These are phyloP conservation scores for Physaria fendleri DNA, from an alignment of 345 rosid species.

Conservation along the genomic window DNA sequence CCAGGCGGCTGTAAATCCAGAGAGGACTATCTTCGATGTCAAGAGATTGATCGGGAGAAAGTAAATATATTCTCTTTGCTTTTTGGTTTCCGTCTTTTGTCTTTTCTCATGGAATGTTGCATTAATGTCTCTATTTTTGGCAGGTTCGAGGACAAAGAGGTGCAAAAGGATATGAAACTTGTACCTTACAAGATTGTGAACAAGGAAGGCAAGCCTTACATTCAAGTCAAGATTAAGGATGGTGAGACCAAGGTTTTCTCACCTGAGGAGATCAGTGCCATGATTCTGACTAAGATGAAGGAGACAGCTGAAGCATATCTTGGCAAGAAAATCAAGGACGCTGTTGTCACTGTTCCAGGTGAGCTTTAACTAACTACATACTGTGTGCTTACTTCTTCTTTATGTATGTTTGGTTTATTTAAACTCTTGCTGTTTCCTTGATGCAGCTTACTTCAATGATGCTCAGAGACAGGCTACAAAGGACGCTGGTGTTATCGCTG, in stretches of 20 bases:
- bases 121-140: not conserved
- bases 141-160: constrained; percentile 92
- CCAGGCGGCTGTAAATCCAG: constrained; percentile 82
- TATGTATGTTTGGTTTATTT: not conserved
- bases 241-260: constrained; percentile 95
- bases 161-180: constrained; percentile 88
- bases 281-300: constrained; percentile 89
- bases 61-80: constrained; percentile 29
- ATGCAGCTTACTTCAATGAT: constrained; percentile 93
- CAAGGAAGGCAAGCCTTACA: constrained; percentile 92
- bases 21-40: constrained; percentile 87
- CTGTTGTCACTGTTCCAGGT: constrained; percentile 99
- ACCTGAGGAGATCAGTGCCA: constrained; percentile 96
- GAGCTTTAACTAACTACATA: constrained; percentile 6
- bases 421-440: not conserved
- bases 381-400: not conserved
- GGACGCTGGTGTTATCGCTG: constrained; percentile 95
- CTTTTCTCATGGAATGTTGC: not conserved
- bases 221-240: constrained; percentile 80
- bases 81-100: not conserved
- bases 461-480: constrained; percentile 99
- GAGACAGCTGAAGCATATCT: constrained; percentile 97
- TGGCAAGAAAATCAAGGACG: constrained; percentile 98
- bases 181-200: constrained; percentile 87
- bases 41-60: constrained; percentile 95